Evolutionary conservation across 1,284 basidiomycete genomes (phyloP).

Genomic region (Thecaphora frezii): DNA sequence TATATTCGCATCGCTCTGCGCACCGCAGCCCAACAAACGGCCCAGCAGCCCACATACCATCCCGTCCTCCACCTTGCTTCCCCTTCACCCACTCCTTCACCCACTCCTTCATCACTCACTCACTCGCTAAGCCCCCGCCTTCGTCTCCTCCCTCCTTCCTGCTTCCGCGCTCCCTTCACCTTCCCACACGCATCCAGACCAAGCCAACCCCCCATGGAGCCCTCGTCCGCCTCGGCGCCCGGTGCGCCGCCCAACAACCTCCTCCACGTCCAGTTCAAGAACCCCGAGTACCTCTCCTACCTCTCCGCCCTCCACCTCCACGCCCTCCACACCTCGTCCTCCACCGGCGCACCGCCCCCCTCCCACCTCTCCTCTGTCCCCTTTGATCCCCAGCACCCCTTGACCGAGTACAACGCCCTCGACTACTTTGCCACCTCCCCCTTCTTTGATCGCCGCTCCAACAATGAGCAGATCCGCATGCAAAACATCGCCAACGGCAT

Average conservation of each 20-base stretch:
- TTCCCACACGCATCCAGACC: too few species aligned
- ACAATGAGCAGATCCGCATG: constrained; percentile 57
- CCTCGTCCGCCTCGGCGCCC: too few species aligned
- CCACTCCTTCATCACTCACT: too few species aligned
- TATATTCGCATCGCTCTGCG: too few species aligned
- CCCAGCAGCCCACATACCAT: too few species aligned
- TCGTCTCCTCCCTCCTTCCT: too few species aligned
- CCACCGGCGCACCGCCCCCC: constrained; percentile 2
- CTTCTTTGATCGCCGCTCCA: constrained; percentile 51
- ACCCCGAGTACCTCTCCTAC: constrained; percentile 48
- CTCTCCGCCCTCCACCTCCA: constrained; percentile 31
- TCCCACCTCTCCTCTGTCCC: constrained; percentile 4
- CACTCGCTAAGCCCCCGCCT: too few species aligned
- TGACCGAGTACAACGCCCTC: constrained; percentile 45
- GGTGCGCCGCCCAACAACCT: constrained; percentile 23
- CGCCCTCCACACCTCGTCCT: constrained; percentile 3
- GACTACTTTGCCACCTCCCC: constrained; percentile 53
- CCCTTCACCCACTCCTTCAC: too few species aligned
- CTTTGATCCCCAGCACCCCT: constrained; percentile 12
- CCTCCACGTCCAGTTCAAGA: constrained; percentile 49
- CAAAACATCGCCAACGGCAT: constrained; percentile 45
- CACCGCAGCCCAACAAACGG: too few species aligned
- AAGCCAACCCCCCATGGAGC: too few species aligned
- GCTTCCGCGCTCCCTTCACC: too few species aligned
- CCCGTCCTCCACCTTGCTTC: too few species aligned